Conservation (phyloP, 352 stramenopile species). For the Phytophthora parvispora region DNA sequence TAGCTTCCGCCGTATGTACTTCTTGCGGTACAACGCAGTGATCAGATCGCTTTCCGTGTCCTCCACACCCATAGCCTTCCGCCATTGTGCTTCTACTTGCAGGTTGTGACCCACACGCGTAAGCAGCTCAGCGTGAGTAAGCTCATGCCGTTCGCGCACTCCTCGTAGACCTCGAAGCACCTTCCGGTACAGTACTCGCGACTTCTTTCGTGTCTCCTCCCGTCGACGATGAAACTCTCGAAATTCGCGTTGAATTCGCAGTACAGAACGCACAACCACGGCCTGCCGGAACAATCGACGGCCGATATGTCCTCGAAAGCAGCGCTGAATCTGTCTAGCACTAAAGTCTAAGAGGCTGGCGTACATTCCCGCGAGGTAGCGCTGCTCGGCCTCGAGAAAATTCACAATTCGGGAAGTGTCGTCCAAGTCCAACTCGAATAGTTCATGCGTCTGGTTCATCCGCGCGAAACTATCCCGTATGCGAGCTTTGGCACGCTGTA, state of each 20-base stretch:
- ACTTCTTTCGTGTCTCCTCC: slow-evolving; percentile 39
- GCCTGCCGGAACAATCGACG: slow-evolving; percentile 54
- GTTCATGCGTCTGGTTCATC: slow-evolving; percentile 43
- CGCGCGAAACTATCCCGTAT: slow-evolving; percentile 33
- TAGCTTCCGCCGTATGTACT: slow-evolving; percentile 61
- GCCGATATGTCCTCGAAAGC: slow-evolving; percentile 87
- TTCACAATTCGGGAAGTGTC: slow-evolving; percentile 35
- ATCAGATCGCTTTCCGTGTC: slow-evolving; percentile 66
- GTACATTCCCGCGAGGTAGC: slow-evolving; percentile 24
- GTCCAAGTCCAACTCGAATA: slow-evolving; percentile 40
- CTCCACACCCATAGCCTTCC: slow-evolving; percentile 66
- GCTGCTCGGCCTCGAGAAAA: slow-evolving; percentile 37
- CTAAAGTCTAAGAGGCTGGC: slow-evolving; percentile 45
- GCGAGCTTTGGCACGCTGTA: slow-evolving; percentile 29
- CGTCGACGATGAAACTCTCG: slow-evolving; percentile 42
- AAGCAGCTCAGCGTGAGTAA: slow-evolving; percentile 65
- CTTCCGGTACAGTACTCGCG: slow-evolving; percentile 56
- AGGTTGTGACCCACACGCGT: slow-evolving; percentile 70
- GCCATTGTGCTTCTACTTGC: slow-evolving; percentile 75
- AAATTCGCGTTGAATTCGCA: slow-evolving; percentile 62
- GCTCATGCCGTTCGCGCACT: slow-evolving; percentile 44
- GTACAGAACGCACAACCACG: slow-evolving; percentile 44
- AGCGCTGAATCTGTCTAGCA: slow-evolving; percentile 82
- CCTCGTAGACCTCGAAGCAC: slow-evolving; percentile 61
- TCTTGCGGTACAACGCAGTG: slow-evolving; percentile 68